Base-by-base conservation (phyloP, 495 filamentous ascomycete genomes). In the Xylaria grammica region DNA sequence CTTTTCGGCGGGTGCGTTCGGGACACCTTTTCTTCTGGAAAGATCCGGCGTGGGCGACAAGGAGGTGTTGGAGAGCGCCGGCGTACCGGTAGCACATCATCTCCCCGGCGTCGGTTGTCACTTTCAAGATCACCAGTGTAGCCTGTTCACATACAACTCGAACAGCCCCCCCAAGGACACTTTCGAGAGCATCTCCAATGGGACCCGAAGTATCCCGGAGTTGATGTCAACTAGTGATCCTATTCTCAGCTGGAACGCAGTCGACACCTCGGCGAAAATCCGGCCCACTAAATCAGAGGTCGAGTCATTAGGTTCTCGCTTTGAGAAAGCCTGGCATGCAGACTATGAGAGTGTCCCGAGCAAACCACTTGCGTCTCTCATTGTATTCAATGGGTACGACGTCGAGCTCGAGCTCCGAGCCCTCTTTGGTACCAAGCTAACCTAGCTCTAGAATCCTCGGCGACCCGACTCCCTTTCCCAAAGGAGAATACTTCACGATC, bases 1-100 rank as follows among this genome's bases (percentile, higher is more conserved):
- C 48, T 55, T 86, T 2, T 84, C 85, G 3, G 79, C 79, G 10
- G 87, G 87, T 2, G 63, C 80, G 13, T 69, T 81, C 13, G 77
- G 80, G 6, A 79, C 86, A 0, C 84, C 87, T 9, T 67, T 73
- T 2, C 65, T 89, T 3, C 76, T 89, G 3, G 86, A 89, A 68
- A 76, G 85, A 0, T 89, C 87, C 0, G 86, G 87, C 9, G 70
- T 89, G 38, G 86, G 86, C 26, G 66, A 65, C 22, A 65, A 60
- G 0, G 45, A 63, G 3, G 15, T 76, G 13, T 20, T 56, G 2
- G 26, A 38, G 1, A 2, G 32, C 20, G 29, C 52, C 19, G 52
- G 52, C 20, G 26, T 56, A 7, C 6, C 3, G 6, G 1, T 24
- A 40, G 36, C 20, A 19, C 20, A 8, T 8, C n/a, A 38, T 1